Base-by-base conservation (phyloP, 2,329 filamentous ascomycete genomes). In the Exophiala viscosa region DNA sequence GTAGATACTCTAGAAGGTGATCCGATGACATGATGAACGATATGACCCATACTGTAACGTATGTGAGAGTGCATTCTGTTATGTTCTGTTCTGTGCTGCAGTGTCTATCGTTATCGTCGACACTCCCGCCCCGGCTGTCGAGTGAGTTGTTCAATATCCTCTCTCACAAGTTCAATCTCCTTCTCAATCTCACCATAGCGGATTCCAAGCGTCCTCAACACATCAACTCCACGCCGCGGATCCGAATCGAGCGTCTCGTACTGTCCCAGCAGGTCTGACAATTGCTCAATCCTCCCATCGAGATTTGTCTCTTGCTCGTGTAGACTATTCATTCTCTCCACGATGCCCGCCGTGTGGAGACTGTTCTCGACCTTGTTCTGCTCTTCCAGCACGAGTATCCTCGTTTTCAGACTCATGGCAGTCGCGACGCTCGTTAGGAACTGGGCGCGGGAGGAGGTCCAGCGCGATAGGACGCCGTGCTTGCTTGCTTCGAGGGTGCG, bases 81-180 rank as follows among this genome's bases (percentile, higher is more conserved):
- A n/a, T n/a, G n/a, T n/a, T n/a, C n/a, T n/a, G n/a, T 39, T 36
- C 11, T 36, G 13, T 36, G 14, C 35, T 39, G 8, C 9, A 14
- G 35, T 39, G 14, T n/a, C 9, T n/a, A 14, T 15, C 17, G 10
- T 39, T 41, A 3, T 41, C 17, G 9, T 36, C n/a, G 8, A 4
- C n/a, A 13, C 8, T 32, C 14, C 3, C 18, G 14, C 35, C 23
- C 10, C n/a, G 46, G 34, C 17, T 20, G 10, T 44, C 46, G 47
- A 28, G 50, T 54, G 46, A 71, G 51, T 33, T 62, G 62, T 57
- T 64, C 60, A 34, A 71, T 68, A 56, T 71, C 69, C 57, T 59
- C 64, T 52, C 62, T 65, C 6, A 72, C 65, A 4, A 55, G 55
- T 42, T 73, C 71, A 5, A 71, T 65, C 49, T 74, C 70, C 48